Percentiles rank a stretch among this genome's conserved stretches.
Evolutionary conservation across 148 eudicot genomes (phyloP).

Genomic region (Dysphania ambrosioides): DNA sequence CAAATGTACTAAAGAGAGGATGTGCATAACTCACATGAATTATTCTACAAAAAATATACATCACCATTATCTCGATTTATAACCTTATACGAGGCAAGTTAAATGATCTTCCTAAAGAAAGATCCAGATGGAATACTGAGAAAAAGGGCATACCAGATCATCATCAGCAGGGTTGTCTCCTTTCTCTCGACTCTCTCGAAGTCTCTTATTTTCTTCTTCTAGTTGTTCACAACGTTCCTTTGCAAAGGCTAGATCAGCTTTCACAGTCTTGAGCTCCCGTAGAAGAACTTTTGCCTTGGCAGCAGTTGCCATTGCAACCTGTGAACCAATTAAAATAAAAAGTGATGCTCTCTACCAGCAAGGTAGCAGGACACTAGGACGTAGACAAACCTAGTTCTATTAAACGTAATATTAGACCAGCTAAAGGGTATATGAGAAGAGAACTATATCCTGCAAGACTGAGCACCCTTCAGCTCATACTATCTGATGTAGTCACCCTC

Average conservation of each 20-base stretch:
- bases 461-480: background rate
- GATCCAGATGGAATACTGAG: background rate
- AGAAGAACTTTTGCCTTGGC: slow-evolving; percentile 93
- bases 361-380: slow-evolving; percentile 6
- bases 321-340: slow-evolving; percentile 30
- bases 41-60: background rate
- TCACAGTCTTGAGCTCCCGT: slow-evolving; percentile 85
- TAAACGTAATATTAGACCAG: too few species aligned
- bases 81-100: background rate
- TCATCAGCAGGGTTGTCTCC: slow-evolving; percentile 85
- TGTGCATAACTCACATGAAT: background rate
- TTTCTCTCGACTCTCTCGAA: slow-evolving; percentile 72
- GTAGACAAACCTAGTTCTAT: background rate
- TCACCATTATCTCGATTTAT: background rate
- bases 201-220: slow-evolving; percentile 86
- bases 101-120: too few species aligned
- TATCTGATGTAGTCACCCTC: background rate
- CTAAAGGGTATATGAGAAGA: background rate
- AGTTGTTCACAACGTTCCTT: slow-evolving; percentile 84
- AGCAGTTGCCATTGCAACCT: slow-evolving; percentile 99
- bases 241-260: slow-evolving; percentile 92
- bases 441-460: background rate
- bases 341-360: slow-evolving; percentile 13
- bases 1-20: background rate
- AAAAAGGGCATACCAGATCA: slow-evolving; percentile 61